phyloP scores from a whole-genome alignment of 1,284 basidiomycete species.

The Ceratobasidium sp. region DNA sequence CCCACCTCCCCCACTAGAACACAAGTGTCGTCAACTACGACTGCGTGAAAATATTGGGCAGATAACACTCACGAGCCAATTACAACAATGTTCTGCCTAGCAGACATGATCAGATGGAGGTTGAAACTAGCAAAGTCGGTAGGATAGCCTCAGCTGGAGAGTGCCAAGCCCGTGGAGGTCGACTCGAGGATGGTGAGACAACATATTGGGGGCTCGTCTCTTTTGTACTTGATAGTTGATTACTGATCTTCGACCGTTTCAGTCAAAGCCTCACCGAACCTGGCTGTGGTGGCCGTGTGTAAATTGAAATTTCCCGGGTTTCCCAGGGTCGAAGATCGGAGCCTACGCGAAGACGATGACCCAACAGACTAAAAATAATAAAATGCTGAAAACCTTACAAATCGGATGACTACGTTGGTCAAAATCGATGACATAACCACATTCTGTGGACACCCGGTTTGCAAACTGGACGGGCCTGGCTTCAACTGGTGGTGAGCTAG shows the following conservation, averaged over 20 bases:
- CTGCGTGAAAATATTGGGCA: not conserved
- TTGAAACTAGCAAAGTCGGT: not conserved
- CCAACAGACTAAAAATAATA: not conserved
- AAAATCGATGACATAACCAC: too few relatives aligned
- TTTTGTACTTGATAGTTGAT: not conserved
- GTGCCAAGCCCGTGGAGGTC: constrained; percentile 1
- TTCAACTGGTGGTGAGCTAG: too few relatives aligned
- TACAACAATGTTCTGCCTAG: constrained; percentile 46
- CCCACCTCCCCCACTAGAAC: constrained; percentile 33
- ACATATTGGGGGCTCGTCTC: not conserved
- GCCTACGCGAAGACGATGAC: not conserved
- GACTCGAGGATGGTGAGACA: not conserved
- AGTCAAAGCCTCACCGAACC: not conserved
- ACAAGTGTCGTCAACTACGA: not conserved
- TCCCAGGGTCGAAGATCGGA: not conserved
- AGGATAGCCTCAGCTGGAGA: not conserved
- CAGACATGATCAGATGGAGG: constrained; percentile 8
- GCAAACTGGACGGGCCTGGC: too few relatives aligned
- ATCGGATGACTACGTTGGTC: not conserved
- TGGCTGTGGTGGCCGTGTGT: not conserved
- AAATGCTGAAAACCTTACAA: too few relatives aligned
- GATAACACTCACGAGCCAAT: constrained; percentile 40
- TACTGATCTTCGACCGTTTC: not conserved
- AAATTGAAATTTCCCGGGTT: not conserved
- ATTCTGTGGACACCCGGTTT: too few relatives aligned